Conservation (phyloP, 2,329 filamentous ascomycete species). For the Talaromyces sp. region DNA sequence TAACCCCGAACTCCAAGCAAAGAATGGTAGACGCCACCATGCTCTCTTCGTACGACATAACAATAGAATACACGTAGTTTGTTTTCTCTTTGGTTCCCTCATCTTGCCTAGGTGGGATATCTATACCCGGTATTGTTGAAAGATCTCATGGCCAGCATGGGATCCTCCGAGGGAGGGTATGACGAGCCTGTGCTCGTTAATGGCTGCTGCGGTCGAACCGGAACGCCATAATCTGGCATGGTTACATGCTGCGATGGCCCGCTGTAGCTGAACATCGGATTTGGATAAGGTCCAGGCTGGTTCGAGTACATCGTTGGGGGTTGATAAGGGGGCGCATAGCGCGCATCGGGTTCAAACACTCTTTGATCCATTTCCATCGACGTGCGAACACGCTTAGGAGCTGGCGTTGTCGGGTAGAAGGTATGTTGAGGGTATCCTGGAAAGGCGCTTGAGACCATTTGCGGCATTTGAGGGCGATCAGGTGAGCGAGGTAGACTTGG, state of each 20-base stretch:
- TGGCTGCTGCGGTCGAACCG: conserved; percentile 24
- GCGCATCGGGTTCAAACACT: conserved; percentile 36
- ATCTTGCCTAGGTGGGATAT: conserved; percentile 18
- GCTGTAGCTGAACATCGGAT: conserved; percentile 33
- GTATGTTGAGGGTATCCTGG: conserved; percentile 31
- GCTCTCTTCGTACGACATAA: conserved; percentile 12
- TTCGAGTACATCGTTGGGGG: conserved; percentile 23
- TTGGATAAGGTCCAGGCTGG: conserved; percentile 29
- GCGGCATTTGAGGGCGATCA: conserved; percentile 34
- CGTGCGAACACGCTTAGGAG: conserved; percentile 38
- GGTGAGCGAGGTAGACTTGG: conserved; percentile 35
- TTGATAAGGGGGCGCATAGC: conserved; percentile 36
- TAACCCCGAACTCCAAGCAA: conserved; percentile 12
- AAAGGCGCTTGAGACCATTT: conserved; percentile 33
- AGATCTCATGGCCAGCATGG: conserved; percentile 23
- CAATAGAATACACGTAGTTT: conserved; percentile 7
- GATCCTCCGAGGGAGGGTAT: conserved; percentile 21
- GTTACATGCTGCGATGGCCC: conserved; percentile 28
- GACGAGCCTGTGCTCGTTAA: conserved; percentile 17
- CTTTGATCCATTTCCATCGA: conserved; percentile 37
- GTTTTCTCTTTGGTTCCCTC: background rate
- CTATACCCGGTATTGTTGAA: conserved; percentile 18
- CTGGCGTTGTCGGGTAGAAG: conserved; percentile 32
- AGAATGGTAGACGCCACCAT: conserved; percentile 10
- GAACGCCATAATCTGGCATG: conserved; percentile 35